Percentiles rank a stretch among this genome's conserved stretches.
phyloP scores from a whole-genome alignment of 805 yeast species.

The Starmerella scarabaei region DNA sequence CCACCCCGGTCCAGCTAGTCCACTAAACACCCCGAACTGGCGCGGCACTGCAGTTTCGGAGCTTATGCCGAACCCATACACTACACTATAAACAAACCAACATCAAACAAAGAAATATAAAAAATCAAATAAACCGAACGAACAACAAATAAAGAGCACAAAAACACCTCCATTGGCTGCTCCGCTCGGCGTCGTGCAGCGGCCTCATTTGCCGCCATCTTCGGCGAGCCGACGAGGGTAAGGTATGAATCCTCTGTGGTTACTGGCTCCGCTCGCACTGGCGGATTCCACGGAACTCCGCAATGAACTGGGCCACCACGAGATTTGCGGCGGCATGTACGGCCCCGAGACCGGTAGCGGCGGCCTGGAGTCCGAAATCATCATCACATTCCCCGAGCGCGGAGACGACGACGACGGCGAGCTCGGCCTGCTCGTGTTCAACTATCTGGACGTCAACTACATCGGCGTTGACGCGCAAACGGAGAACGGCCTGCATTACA shows the following conservation, averaged over 20 bases:
- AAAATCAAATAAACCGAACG: not conserved
- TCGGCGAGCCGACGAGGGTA: not conserved
- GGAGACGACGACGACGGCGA: constrained; percentile 11
- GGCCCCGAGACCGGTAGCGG: constrained; percentile 83
- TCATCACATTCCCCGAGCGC: constrained; percentile 14
- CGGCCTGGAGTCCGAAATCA: constrained; percentile 13
- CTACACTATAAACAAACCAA: no score
- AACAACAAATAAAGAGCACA: no score
- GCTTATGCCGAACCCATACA: no score
- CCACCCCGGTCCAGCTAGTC: no score
- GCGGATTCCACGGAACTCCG: constrained; percentile 19
- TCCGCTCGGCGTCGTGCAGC: not conserved
- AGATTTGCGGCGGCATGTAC: constrained; percentile 84
- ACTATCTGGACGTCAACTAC: constrained; percentile 59
- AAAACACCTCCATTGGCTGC: not conserved
- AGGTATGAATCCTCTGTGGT: no score
- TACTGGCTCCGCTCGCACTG: not conserved
- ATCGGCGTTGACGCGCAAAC: constrained; percentile 44
- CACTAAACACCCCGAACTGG: no score
- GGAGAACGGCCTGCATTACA: constrained; percentile 26
- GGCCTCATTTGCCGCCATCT: not conserved
- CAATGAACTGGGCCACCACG: constrained; percentile 41
- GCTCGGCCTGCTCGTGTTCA: constrained; percentile 65
- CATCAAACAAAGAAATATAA: no score
- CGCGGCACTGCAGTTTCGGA: no score